These are phyloP conservation scores for Aspergillus awamori DNA, from an alignment of 2,329 filamentous ascomycete species.

Conservation along the genomic window DNA sequence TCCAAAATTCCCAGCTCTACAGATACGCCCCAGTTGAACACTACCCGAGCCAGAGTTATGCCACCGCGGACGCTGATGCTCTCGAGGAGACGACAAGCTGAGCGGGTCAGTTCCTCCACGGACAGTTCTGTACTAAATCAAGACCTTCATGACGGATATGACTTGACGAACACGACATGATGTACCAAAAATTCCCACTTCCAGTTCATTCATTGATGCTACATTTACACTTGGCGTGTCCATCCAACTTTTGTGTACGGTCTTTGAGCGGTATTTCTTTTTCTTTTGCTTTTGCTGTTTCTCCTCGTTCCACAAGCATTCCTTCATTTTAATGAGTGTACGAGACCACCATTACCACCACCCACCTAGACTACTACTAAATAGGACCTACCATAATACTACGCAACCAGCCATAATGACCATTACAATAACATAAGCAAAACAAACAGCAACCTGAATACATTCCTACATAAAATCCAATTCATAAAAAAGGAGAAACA, in stretches of 20 bases:
- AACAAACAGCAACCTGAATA: background rate
- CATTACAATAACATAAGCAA: background rate
- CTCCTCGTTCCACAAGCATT: background rate
- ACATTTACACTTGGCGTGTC: background rate
- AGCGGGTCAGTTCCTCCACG: background rate
- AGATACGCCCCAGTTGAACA: slow-evolving; percentile 35
- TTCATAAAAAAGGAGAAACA: background rate
- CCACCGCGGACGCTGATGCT: slow-evolving; percentile 26
- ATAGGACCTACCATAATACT: background rate
- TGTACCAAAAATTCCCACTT: slow-evolving; percentile 1
- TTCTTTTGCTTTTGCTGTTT: background rate
- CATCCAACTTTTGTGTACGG: background rate
- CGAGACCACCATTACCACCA: background rate
- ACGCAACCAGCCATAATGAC: background rate
- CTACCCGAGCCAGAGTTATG: slow-evolving; percentile 18
- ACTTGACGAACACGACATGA: slow-evolving; percentile 16
- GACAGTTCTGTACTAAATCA: background rate
- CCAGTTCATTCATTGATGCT: background rate
- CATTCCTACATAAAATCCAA: background rate
- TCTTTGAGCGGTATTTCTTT: background rate
- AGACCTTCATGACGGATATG: slow-evolving; percentile 9
- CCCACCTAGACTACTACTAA: background rate
- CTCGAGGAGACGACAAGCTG: slow-evolving; percentile 18
- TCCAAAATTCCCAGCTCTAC: slow-evolving; percentile 38
- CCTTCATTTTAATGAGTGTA: background rate